Evolutionary conservation across 306 rosid species (phyloP), one percentile per base, ranked within the genome.

Genomic region (Alnus glutinosa): DNA sequence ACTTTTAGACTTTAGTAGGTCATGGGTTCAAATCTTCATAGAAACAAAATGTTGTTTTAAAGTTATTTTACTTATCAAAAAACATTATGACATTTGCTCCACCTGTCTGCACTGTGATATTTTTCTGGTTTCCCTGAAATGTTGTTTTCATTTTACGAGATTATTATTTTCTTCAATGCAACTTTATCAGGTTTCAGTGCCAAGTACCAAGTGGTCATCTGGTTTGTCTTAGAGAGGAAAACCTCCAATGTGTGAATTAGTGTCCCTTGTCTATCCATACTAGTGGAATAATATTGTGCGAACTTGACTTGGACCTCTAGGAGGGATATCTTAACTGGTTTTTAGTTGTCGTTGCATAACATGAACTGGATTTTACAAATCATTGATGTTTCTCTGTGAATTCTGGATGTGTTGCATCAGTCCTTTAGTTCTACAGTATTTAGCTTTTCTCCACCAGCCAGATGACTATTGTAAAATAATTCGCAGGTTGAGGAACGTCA

Each of bases 401-500:
- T 9, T 15, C 68, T 16, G 42, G 55, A n/a, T 63, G 59, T 46
- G 16, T 47, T 79, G 77, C 34, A 48, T 37, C 67, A 39, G 5
- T 57, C 48, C 47, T 50, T 61, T 9, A 4, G 23, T 64, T 14
- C 37, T 9, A 34, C 44, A 11, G 12, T 67, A 9, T 18, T 8
- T 42, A 44, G 32, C n/a, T 67, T 67, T 37, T 67, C 51, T 16
- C 50, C 16, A 7, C 72, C 13, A 1, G 28, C 50, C 48, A 15
- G 70, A 64, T 64, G 15, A 64, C 19, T 46, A 9, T 83, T 77
- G 54, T 81, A 64, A 77, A 51, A 75, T 72, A 71, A 73, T 32
- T 19, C 83, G 87, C 86, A 95, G 99, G 99, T 92, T 73, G 99
- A 95, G 89, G 99, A 95, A 79, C 96, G 99, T 46, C 75, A 54